Evolutionary conservation across 768 basidiomycete genomes (phyloP).

Genomic region (Pleurotus sapidus): DNA sequence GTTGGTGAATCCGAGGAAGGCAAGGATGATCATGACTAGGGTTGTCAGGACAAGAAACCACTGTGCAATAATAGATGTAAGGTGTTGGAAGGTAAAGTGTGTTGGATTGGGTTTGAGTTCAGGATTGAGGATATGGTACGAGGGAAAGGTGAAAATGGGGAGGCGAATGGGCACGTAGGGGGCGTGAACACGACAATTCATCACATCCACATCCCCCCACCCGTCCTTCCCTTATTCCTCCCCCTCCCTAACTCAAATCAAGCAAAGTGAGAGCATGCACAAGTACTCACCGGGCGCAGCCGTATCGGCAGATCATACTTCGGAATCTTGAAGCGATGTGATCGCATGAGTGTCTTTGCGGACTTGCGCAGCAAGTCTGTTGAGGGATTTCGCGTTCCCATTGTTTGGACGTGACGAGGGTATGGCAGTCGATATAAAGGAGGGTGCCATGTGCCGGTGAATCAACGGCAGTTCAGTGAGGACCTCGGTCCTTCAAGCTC

Average conservation of each 20-base stretch:
- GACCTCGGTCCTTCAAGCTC: too few relatives aligned
- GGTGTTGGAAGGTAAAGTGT: too few relatives aligned
- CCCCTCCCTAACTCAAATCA: not conserved
- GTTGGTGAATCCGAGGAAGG: conserved; percentile 77
- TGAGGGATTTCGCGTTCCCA: conserved; percentile 12
- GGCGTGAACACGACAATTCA: too few relatives aligned
- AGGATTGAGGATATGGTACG: too few relatives aligned
- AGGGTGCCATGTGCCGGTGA: too few relatives aligned
- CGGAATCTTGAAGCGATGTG: conserved; percentile 58
- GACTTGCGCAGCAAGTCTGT: conserved; percentile 41
- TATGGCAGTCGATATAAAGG: too few relatives aligned
- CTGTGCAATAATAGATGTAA: conserved; percentile 29
- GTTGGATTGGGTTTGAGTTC: not conserved
- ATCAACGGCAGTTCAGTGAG: too few relatives aligned
- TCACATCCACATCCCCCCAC: too few relatives aligned
- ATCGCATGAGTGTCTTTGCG: conserved; percentile 68
- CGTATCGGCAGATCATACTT: conserved; percentile 71
- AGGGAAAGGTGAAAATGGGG: too few relatives aligned
- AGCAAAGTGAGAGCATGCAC: conserved; percentile 16
- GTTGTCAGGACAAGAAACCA: conserved; percentile 80
- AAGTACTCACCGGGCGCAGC: conserved; percentile 55
- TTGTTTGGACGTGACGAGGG: too few relatives aligned
- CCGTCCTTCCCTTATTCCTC: too few relatives aligned
- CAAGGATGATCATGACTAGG: conserved; percentile 65
- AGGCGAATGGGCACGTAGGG: too few relatives aligned